Evolutionary conservation across 352 stramenopile genomes (phyloP).

Genomic region (Pythium sp.): DNA sequence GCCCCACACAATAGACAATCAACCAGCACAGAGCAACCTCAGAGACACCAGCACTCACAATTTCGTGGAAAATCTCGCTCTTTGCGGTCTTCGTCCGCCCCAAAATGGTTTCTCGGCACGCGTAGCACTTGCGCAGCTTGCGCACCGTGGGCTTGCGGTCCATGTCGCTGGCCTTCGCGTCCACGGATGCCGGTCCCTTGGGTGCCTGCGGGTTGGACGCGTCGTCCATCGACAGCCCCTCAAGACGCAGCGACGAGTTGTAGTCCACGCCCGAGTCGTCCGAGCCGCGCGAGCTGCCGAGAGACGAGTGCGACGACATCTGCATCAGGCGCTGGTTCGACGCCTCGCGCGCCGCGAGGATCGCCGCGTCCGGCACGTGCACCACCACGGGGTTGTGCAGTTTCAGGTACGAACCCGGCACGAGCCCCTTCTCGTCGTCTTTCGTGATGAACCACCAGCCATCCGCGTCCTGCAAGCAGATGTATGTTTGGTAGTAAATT

Average conservation of each 20-base stretch:
- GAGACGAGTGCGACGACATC: slow-evolving; percentile 33
- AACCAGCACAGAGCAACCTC: background rate
- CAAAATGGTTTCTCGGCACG: slow-evolving; percentile 83
- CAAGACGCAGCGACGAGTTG: slow-evolving; percentile 33
- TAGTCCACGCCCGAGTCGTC: slow-evolving; percentile 34
- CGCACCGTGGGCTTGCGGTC: slow-evolving; percentile 71
- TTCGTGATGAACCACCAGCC: slow-evolving; percentile 84
- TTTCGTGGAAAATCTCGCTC: slow-evolving; percentile 83
- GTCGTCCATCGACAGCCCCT: slow-evolving; percentile 27
- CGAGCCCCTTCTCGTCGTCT: slow-evolving; percentile 73
- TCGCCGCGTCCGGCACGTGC: slow-evolving; percentile 49
- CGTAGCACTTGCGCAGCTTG: slow-evolving; percentile 71
- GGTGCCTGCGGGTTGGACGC: slow-evolving; percentile 34
- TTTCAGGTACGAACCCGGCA: slow-evolving; percentile 72
- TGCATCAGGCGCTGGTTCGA: slow-evolving; percentile 76
- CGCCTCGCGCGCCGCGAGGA: slow-evolving; percentile 66
- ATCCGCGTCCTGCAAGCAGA: slow-evolving; percentile 43
- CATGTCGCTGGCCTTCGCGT: slow-evolving; percentile 53
- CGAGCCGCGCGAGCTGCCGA: slow-evolving; percentile 18
- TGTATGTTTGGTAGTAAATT: background rate
- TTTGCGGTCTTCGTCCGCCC: slow-evolving; percentile 73
- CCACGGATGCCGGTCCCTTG: slow-evolving; percentile 34
- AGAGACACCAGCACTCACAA: slow-evolving; percentile 31
- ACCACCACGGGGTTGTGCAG: slow-evolving; percentile 62
- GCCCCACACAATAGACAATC: background rate